Evolutionary conservation across 2,329 filamentous ascomycete species (phyloP), one percentile per base, ranked within the genome.

Genomic region (Coniochaeta hoffmannii): DNA sequence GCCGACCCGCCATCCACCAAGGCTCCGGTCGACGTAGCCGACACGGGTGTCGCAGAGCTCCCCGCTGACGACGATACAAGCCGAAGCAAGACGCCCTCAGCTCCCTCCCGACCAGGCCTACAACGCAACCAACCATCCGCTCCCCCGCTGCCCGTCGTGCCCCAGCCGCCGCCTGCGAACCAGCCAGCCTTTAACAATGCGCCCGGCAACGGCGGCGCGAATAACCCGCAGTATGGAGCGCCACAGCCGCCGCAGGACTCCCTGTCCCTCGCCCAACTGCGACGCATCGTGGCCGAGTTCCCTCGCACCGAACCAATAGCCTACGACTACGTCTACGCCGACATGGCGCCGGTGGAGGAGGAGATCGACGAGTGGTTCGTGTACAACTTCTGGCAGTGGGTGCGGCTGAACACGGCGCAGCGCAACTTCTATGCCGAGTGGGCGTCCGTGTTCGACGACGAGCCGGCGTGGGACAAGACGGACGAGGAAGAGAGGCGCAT

Each of bases 311-410:
- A 91, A 61, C 81, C 87, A 52, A 76, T 80, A 44, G 83, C 85
- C 11, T 99, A 99, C 75, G 91, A 94, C 58, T 99, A 96, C 68
- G 82, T 82, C 60, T 93, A 93, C 72, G 75, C 81, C 26, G 88
- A 93, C 69, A 80, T 81, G 55, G 85, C 86, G 22, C 76, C 83
- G 0, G 87, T 96, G 63, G 84, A 89, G 17, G 90, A 94, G 60
- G 94, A 99, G 75, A 79, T 99, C 50, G 90, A 97, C 68, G 94
- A 99, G 73, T 99, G 94, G 94, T 99, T 99, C 71, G 85, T 87
- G 54, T 97, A 97, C 71, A 88, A 88, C 63, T 86, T 90, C 59
- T 88, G 89, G 71, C 92, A 97, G 68, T 89, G 89, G 73, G 80
- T 87, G 50, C 86, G 92, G 64, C 76, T 97, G 51, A 81, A 88